Evolutionary conservation across 2,329 filamentous ascomycete genomes (phyloP).

Genomic region (Ceratocystis albifundus): DNA sequence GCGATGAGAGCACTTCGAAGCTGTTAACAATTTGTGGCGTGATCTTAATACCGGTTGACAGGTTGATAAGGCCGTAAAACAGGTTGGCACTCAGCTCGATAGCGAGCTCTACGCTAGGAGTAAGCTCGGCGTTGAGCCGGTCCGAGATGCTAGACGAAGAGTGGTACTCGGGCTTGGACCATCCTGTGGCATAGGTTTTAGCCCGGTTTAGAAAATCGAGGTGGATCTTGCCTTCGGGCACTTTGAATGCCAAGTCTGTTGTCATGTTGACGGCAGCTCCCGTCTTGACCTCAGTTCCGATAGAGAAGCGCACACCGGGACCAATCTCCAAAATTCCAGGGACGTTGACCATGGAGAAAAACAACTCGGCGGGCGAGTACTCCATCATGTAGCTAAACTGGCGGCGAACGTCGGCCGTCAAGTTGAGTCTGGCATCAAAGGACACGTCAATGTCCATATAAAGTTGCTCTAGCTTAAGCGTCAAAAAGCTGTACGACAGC

Average conservation of each 20-base stretch:
- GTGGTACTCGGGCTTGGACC: conserved; percentile 31
- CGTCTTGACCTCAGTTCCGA: conserved; percentile 32
- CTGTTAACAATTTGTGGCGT: conserved; percentile 32
- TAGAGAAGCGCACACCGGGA: conserved; percentile 31
- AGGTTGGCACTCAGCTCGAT: conserved; percentile 33
- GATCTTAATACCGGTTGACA: conserved; percentile 32
- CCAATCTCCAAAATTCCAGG: conserved; percentile 34
- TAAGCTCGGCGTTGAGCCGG: conserved; percentile 29
- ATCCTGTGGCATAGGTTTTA: conserved; percentile 29
- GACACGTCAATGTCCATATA: conserved; percentile 36
- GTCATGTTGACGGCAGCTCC: conserved; percentile 29
- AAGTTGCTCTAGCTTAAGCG: conserved; percentile 30
- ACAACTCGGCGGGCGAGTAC: conserved; percentile 32
- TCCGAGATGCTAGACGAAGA: conserved; percentile 30
- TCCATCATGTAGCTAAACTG: conserved; percentile 30
- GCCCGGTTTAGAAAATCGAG: conserved; percentile 31
- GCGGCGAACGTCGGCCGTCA: conserved; percentile 31
- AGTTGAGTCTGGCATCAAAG: conserved; percentile 31
- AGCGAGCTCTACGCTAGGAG: conserved; percentile 31
- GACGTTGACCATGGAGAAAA: conserved; percentile 32
- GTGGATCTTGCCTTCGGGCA: conserved; percentile 32
- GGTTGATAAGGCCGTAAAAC: conserved; percentile 31
- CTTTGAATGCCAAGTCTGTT: conserved; percentile 28
- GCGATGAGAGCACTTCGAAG: conserved; percentile 25
- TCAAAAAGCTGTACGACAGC: conserved; percentile 33